These are phyloP conservation scores for Coffea humblotiana DNA, from an alignment of 305 asterid genomes.

Conservation along the genomic window DNA sequence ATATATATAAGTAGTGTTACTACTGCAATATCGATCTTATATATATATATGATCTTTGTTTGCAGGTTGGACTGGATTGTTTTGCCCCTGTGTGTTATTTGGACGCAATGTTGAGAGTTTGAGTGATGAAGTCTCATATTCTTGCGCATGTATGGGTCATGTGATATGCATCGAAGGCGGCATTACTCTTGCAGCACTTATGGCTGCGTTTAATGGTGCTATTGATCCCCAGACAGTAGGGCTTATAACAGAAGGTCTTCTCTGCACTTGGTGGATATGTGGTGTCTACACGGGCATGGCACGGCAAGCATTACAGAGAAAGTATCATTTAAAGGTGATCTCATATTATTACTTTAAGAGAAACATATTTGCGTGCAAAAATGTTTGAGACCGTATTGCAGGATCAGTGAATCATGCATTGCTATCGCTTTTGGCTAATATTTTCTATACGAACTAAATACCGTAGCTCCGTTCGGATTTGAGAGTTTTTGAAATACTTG, in stretches of 20 bases:
- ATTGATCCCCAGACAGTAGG: conserved; percentile 67
- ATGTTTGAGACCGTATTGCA: too few species aligned
- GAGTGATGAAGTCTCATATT: conserved; percentile 51
- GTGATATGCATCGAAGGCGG: conserved; percentile 73
- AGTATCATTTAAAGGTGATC: conserved; percentile 69
- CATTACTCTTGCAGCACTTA: conserved; percentile 60
- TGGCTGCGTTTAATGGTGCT: conserved; percentile 58
- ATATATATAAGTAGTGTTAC: too few species aligned
- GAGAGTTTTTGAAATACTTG: too few species aligned
- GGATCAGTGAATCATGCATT: too few species aligned
- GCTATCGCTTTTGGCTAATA: not conserved
- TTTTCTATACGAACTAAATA: not conserved
- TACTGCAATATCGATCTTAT: too few species aligned
- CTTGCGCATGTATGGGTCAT: conserved; percentile 62
- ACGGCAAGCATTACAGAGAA: conserved; percentile 64
- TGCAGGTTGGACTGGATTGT: conserved; percentile 61
- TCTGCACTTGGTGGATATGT: conserved; percentile 86
- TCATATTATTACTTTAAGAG: not conserved
- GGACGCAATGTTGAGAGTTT: conserved; percentile 64
- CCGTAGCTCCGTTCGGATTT: too few species aligned
- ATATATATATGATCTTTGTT: not conserved
- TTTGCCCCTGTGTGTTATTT: conserved; percentile 75
- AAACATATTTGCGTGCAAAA: too few species aligned
- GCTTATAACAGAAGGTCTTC: conserved; percentile 67
- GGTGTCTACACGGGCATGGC: conserved; percentile 82